Evolutionary conservation across 2,329 filamentous ascomycete genomes (phyloP), one percentile per base, ranked within the genome.

Genomic region (Monilinia aucupariae): DNA sequence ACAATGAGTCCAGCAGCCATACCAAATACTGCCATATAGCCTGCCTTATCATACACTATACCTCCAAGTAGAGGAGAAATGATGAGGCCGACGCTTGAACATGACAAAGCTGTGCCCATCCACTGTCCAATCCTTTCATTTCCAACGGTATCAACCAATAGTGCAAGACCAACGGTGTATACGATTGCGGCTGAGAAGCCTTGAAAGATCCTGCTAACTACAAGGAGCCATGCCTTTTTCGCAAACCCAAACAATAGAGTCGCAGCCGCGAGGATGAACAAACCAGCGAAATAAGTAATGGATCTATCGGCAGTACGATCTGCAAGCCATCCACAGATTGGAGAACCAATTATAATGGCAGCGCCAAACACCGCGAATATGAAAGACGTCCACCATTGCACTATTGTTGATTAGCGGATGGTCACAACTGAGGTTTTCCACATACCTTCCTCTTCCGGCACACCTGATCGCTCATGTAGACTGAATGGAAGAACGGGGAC

Each of bases 401-500:
- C 64, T 65, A 22, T 41, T 12, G 17, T 32, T 20, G 20, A 22
- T 60, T 13, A 60, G 47, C 30, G 4, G 17, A 41, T 39, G 7
- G 5, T 34, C 34, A 60, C 15, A 25, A 15, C n/a, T 32, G 8
- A 20, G 51, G 1, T 39, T 49, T 52, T 20, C 1, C 13, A 60
- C 60, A 43, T 61, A 65, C 64, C 56, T 72, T 71, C 68, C 54
- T 77, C 74, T n/a, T 77, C 71, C 0, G 77, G 70, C 10, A 87
- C 74, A n/a, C 82, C 79, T 37, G 80, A 81, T 69, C 82, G 80
- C 20, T 77, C 73, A 9, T 80, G 78, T 22, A 90, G 74, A 6
- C 85, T 83, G 65, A 87, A 90, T 0, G 88, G 88, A 12, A 89
- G 80, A 25, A 90, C 87, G 1, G 88, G 88, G 0, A 90, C 82